Evolutionary conservation across 257 asterid species (phyloP), one percentile per base, ranked within the genome.

Genomic region (Solanum pennellii): DNA sequence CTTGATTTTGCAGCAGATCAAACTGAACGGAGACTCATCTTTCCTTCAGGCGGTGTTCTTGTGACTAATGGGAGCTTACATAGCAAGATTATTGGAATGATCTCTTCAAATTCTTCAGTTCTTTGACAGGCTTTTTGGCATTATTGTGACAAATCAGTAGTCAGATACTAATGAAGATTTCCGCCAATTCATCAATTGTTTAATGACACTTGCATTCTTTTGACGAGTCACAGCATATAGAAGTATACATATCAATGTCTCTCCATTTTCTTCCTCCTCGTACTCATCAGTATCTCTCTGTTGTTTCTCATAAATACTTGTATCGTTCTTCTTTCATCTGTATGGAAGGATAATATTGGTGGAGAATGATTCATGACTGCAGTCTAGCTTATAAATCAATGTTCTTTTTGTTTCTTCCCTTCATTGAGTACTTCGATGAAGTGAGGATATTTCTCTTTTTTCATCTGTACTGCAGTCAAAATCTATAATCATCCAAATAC

Each of bases 31-130:
- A 92, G 99, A 87, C 82, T 91, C 82, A 45, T 97, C 72, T 91
- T 86, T 90, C 99, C 99, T 86, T 85, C 92, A 27, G 97, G 96
- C 39, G 99, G 99, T 83, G 85, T 97, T 90, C 93, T 97, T 87
- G 98, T 91, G 45, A 62, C 98, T 18, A 97, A 97, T 84, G 89
- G 89, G 35, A 90, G 87, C 84, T 91, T 95, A 83, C 98, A 93
- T 75, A 42, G 91, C 88, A 91, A 29, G 87, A 88, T 95, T 88
- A 83, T 96, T 66, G 93, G 91, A 80, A 86, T 94, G 86, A 90
- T 95, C 86, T 92, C 97, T 74, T 87, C 91, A 69, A 88, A 91
- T 90, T 89, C 92, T 86, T 84, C 86, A 82, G 75, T 77, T 82
- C 71, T 18, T 18, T 82, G 85, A 82, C 45, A 18, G 27, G 29